Conservation (phyloP, 345 rosid genomes). For the Camelina sativa region DNA sequence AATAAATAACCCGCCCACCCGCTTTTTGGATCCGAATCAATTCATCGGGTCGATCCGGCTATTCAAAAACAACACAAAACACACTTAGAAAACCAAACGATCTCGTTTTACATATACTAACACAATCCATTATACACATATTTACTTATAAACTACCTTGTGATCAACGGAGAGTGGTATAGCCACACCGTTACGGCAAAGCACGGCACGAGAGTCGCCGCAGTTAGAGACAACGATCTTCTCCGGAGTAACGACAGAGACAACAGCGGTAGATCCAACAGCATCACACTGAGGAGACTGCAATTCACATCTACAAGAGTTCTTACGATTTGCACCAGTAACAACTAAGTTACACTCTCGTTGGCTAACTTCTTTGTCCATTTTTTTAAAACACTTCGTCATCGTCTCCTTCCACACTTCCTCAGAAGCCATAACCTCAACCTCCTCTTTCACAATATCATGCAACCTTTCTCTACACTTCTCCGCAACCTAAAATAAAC, state of each 20-base stretch:
- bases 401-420: conserved; percentile 65
- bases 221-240: conserved; percentile 77
- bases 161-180: conserved; percentile 81
- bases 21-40: conserved; percentile 66
- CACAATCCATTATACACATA: too few relatives aligned
- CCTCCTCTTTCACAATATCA: conserved; percentile 44
- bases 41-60: conserved; percentile 96
- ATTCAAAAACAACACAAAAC: conserved; percentile 1
- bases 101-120: background rate
- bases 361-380: conserved; percentile 68
- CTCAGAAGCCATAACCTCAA: conserved; percentile 31
- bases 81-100: conserved; percentile 2
- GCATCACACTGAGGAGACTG: conserved; percentile 84
- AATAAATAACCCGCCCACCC: conserved; percentile 85
- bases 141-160: conserved; percentile 50
- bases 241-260: conserved; percentile 66
- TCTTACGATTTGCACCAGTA: conserved; percentile 24
- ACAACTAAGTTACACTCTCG: conserved; percentile 32
- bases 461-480: conserved; percentile 48
- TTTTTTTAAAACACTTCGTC: conserved; percentile 57
- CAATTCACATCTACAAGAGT: conserved; percentile 70
- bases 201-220: conserved; percentile 92
- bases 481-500: conserved; percentile 37
- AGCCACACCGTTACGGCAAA: conserved; percentile 75
- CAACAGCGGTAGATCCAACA: conserved; percentile 90